Evolutionary conservation across 148 eudicot genomes (phyloP).

Genomic region (Rhododendron ferrugineum): DNA sequence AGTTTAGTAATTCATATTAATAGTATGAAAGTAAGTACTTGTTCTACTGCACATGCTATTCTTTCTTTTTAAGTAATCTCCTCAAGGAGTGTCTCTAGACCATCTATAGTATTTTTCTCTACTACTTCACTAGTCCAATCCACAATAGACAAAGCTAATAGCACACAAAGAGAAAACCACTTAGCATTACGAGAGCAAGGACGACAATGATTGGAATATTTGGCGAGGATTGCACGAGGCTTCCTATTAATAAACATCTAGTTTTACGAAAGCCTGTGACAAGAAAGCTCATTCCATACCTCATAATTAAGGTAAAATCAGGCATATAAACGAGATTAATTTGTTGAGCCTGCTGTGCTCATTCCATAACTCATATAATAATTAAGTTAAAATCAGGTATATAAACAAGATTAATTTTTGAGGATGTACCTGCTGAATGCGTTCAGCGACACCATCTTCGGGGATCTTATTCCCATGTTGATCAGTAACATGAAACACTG

Average conservation of each 20-base stretch:
- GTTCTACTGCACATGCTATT: not conserved
- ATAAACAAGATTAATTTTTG: not conserved
- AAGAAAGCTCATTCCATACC: not conserved
- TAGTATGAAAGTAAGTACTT: not conserved
- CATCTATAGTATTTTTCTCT: not conserved
- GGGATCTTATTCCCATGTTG: constrained; percentile 64
- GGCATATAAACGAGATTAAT: not conserved
- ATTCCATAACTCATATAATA: no score
- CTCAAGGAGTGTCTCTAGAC: not conserved
- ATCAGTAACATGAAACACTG: constrained; percentile 80
- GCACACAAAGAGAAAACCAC: not conserved
- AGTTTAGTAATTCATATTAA: not conserved
- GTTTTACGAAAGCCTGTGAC: not conserved
- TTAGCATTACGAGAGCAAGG: not conserved
- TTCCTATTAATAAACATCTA: not conserved
- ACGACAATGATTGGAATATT: not conserved
- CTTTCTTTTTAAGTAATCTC: not conserved
- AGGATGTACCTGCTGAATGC: constrained; percentile 66
- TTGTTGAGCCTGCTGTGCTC: not conserved
- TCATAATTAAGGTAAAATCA: not conserved
- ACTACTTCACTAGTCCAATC: not conserved
- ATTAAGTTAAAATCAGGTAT: not conserved
- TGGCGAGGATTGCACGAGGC: not conserved
- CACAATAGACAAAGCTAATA: not conserved
- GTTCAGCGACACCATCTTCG: constrained; percentile 60